Evolutionary conservation across 495 filamentous ascomycete genomes (phyloP).

Genomic region (Trichoderma asperelloides): DNA sequence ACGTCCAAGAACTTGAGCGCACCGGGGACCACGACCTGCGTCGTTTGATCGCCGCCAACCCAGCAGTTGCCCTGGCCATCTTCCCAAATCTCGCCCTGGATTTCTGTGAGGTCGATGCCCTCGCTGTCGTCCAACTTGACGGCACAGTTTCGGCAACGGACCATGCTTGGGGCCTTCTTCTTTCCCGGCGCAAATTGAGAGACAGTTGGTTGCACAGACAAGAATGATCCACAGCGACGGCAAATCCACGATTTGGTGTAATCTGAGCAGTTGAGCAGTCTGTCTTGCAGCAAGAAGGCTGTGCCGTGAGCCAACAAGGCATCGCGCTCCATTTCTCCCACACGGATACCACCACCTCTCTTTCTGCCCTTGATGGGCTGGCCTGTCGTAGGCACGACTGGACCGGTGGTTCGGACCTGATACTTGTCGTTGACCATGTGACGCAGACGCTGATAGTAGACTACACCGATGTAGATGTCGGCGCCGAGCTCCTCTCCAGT

Average conservation of each 20-base stretch:
- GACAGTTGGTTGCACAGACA: constrained; percentile 72
- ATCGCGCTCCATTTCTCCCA: constrained; percentile 98
- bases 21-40: constrained; percentile 83
- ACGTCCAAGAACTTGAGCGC: constrained; percentile 91
- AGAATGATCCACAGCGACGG: constrained; percentile 75
- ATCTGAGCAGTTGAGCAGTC: constrained; percentile 93
- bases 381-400: constrained; percentile 77
- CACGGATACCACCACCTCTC: constrained; percentile 94
- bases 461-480: constrained; percentile 93
- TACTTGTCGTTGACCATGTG: constrained; percentile 99
- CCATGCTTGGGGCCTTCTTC: constrained; percentile 39
- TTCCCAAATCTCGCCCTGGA: constrained; percentile 74
- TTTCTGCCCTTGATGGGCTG: constrained; percentile 95
- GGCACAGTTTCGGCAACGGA: constrained; percentile 81
- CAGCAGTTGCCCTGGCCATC: constrained; percentile 74
- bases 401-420: constrained; percentile 93
- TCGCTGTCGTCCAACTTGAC: constrained; percentile 44
- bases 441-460: constrained; percentile 93
- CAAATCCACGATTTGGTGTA: constrained; percentile 83
- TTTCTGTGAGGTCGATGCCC: constrained; percentile 48
- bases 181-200: constrained; percentile 54
- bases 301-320: constrained; percentile 89
- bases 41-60: constrained; percentile 82
- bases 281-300: constrained; percentile 89
- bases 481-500: constrained; percentile 88